Evolutionary conservation across 2,329 filamentous ascomycete genomes (phyloP).

Genomic region (Diaporthe ilicicola): DNA sequence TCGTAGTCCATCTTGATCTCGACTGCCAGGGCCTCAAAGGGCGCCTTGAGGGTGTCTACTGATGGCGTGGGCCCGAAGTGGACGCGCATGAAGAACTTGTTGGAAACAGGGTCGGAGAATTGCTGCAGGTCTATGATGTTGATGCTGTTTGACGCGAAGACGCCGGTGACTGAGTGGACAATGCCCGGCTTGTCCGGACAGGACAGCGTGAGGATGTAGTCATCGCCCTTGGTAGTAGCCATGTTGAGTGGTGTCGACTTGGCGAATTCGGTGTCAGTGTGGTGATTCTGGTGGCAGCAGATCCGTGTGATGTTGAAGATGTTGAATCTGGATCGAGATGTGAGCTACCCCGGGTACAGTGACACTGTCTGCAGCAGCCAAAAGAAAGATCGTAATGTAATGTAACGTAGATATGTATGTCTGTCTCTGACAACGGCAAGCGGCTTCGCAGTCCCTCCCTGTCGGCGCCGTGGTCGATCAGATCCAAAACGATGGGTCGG

Average conservation of each 20-base stretch:
- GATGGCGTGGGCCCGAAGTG: conserved; percentile 74
- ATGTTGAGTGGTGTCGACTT: conserved; percentile 40
- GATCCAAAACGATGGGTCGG: background rate
- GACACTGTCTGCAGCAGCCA: background rate
- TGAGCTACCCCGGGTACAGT: background rate
- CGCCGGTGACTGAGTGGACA: conserved; percentile 82
- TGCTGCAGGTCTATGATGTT: conserved; percentile 88
- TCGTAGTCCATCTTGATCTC: conserved; percentile 76
- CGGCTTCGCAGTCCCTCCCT: background rate
- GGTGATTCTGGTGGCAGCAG: background rate
- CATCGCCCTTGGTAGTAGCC: conserved; percentile 47
- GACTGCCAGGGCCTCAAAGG: conserved; percentile 68
- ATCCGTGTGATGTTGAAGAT: background rate
- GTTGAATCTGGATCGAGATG: conserved; percentile 2
- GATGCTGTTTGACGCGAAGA: conserved; percentile 76
- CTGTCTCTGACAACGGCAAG: background rate
- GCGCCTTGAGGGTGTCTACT: conserved; percentile 59
- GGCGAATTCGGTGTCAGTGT: background rate
- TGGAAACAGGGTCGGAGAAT: conserved; percentile 77
- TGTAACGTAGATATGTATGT: background rate
- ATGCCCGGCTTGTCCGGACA: conserved; percentile 88
- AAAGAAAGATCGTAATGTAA: background rate
- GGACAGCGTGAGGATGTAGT: conserved; percentile 81
- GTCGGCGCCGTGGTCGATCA: background rate
- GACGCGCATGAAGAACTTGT: conserved; percentile 89